These are phyloP conservation scores for Phragmites australis DNA, from an alignment of 176 grass and related monocot genomes.

Conservation along the genomic window DNA sequence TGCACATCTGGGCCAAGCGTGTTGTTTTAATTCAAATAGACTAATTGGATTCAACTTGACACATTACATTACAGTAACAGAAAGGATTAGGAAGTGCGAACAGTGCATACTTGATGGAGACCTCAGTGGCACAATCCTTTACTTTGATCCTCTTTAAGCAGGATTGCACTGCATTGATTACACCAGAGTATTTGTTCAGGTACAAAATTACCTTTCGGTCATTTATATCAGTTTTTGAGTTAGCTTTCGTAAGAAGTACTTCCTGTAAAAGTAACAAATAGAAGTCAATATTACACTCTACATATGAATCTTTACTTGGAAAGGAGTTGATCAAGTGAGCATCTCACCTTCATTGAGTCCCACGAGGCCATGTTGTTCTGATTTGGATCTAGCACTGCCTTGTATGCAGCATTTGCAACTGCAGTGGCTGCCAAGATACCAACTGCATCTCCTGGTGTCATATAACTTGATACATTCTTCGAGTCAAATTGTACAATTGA, in stretches of 20 bases:
- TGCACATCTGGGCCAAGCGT: background rate
- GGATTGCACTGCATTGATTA: slow-evolving; percentile 46
- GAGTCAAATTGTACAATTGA: slow-evolving; percentile 44
- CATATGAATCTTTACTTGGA: slow-evolving; percentile 23
- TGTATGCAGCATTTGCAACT: slow-evolving; percentile 67
- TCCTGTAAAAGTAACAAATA: slow-evolving; percentile 45
- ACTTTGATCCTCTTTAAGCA: slow-evolving; percentile 56
- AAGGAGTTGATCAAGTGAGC: slow-evolving; percentile 7
- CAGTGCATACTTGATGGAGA: slow-evolving; percentile 50
- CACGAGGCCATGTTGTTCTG: slow-evolving; percentile 52
- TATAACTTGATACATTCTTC: background rate
- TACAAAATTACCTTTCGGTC: slow-evolving; percentile 50
- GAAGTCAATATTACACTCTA: background rate
- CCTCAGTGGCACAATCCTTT: slow-evolving; percentile 43
- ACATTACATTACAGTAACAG: background rate
- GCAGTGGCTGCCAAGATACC: slow-evolving; percentile 69
- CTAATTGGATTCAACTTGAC: background rate
- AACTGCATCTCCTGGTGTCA: slow-evolving; percentile 62
- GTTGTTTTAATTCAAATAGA: background rate
- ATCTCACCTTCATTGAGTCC: slow-evolving; percentile 62
- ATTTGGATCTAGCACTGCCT: slow-evolving; percentile 61
- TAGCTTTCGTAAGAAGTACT: slow-evolving; percentile 51
- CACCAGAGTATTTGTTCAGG: slow-evolving; percentile 47
- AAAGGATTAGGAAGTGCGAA: background rate
- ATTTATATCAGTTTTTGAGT: slow-evolving; percentile 30